phyloP scores from a whole-genome alignment of 108 stramenopile genomes.

The Stephanodiscus minutulus region DNA sequence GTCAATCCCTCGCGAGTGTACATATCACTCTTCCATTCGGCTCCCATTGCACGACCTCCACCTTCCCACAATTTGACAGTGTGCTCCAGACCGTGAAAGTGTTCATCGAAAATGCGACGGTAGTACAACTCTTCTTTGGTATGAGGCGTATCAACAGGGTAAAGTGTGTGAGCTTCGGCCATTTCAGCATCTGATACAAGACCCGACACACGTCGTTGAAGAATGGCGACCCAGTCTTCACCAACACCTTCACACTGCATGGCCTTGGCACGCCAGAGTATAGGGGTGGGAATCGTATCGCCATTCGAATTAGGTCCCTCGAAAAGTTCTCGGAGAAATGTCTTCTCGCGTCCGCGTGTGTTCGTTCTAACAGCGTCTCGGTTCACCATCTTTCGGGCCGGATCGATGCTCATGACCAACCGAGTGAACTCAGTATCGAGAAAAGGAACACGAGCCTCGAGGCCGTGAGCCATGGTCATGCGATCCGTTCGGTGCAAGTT shows the following conservation, averaged over 20 bases:
- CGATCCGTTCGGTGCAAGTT: conserved; percentile 78
- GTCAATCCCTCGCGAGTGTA: conserved; percentile 75
- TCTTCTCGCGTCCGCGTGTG: conserved; percentile 68
- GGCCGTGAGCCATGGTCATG: conserved; percentile 83
- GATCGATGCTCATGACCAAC: conserved; percentile 72
- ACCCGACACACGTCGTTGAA: conserved; percentile 64
- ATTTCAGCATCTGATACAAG: conserved; percentile 73
- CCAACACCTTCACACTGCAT: conserved; percentile 89
- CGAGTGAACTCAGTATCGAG: conserved; percentile 72
- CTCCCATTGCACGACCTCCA: conserved; percentile 73
- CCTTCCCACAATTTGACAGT: conserved; percentile 74
- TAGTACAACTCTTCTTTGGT: conserved; percentile 85
- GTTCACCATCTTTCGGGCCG: conserved; percentile 67
- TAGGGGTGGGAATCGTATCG: conserved; percentile 60
- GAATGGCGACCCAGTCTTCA: conserved; percentile 78
- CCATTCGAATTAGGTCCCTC: conserved; percentile 70
- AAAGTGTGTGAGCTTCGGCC: conserved; percentile 56
- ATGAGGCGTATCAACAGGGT: conserved; percentile 75
- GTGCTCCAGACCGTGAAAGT: conserved; percentile 67
- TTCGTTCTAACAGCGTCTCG: conserved; percentile 62
- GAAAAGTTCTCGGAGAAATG: conserved; percentile 66
- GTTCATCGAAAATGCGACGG: conserved; percentile 66
- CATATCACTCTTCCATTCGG: conserved; percentile 68
- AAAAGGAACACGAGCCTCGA: conserved; percentile 85
- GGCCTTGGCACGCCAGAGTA: conserved; percentile 82